Percentiles rank a stretch among this genome's conserved stretches.
These are phyloP conservation scores for Vigna mungo DNA, from an alignment of 306 rosid species.

Conservation along the genomic window DNA sequence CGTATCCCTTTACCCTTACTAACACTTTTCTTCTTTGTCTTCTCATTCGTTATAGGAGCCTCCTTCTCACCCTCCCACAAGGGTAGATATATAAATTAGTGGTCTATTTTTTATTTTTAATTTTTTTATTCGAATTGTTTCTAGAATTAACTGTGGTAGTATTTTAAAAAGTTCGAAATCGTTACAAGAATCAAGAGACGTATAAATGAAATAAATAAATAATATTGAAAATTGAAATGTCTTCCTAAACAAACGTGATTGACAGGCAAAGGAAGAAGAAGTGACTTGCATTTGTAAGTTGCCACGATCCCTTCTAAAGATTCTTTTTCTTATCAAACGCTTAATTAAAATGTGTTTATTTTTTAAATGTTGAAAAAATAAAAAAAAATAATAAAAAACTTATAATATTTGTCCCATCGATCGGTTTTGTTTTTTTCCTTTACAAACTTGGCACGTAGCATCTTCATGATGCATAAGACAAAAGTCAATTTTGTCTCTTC, in stretches of 20 bases:
- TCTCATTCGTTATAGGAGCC: conserved; percentile 26
- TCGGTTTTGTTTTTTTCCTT: neutral
- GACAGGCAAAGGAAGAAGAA: neutral
- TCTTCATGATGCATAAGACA: neutral
- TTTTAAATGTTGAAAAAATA: neutral
- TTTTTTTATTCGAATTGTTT: too few relatives aligned
- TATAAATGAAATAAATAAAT: too few relatives aligned
- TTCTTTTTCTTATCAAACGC: neutral
- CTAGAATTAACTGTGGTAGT: too few relatives aligned
- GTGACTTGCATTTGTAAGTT: neutral
- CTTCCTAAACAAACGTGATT: neutral
- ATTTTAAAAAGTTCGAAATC: too few relatives aligned
- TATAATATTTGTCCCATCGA: neutral
- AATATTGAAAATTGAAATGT: too few relatives aligned
- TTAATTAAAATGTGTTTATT: neutral
- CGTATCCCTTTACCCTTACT: conserved; percentile 46
- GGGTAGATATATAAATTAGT: too few relatives aligned
- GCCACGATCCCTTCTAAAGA: neutral
- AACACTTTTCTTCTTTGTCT: conserved; percentile 8
- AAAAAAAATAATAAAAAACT: neutral
- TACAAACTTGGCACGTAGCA: neutral
- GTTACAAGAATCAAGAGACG: too few relatives aligned
- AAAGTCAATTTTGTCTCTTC: neutral
- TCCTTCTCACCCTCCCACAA: too few relatives aligned
- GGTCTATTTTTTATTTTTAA: too few relatives aligned